Evolutionary conservation across 1,284 basidiomycete species (phyloP).

Genomic region (Ganoderma leucocontextum): DNA sequence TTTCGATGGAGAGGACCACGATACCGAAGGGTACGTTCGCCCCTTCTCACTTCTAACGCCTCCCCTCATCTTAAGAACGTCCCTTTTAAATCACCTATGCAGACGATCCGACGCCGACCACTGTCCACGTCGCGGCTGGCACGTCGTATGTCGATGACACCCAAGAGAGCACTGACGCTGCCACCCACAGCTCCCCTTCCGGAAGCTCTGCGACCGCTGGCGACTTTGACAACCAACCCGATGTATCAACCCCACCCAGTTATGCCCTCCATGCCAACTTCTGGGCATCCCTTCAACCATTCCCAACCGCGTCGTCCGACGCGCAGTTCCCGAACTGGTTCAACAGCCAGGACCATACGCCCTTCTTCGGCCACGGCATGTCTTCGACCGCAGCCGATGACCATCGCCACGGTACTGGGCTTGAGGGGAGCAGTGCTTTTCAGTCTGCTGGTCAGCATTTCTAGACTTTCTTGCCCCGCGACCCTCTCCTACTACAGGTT

Average conservation of each 20-base stretch:
- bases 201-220: slow-evolving; percentile 6
- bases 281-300: background rate
- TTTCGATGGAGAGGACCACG: slow-evolving; percentile 3
- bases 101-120: background rate
- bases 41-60: background rate
- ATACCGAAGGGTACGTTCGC: slow-evolving; percentile 10
- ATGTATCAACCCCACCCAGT: background rate
- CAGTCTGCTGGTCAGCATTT: slow-evolving; percentile 5
- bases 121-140: slow-evolving; percentile 16
- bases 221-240: slow-evolving; percentile 12
- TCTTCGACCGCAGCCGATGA: background rate
- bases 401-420: background rate
- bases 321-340: background rate
- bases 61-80: background rate
- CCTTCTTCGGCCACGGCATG: background rate
- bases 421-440: background rate
- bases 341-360: background rate
- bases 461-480: background rate
- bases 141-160: slow-evolving; percentile 20
- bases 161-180: slow-evolving; percentile 22
- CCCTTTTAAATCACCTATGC: background rate
- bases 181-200: slow-evolving; percentile 19
- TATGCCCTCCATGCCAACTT: background rate
- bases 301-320: background rate
- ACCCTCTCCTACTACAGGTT: background rate